A percentile compares a stretch with the other conserved stretches of the same genome.
Evolutionary conservation across 345 rosid genomes (phyloP).

Genomic region (Bruguiera gymnorhiza): DNA sequence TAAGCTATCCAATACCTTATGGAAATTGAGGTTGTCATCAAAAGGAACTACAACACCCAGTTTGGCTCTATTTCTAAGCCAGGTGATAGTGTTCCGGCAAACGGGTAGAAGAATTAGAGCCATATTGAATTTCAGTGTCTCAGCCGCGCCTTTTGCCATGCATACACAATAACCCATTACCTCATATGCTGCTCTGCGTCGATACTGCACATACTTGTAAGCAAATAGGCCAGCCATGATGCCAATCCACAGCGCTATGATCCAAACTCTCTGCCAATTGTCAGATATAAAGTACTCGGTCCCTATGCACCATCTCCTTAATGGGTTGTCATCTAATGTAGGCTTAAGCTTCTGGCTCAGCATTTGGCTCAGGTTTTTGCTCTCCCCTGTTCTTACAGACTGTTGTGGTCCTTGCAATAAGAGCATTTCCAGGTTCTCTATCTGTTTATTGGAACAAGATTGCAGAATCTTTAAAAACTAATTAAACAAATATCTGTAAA

Average conservation of each 20-base stretch:
- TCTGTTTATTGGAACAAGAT: constrained; percentile 33
- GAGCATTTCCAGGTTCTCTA: constrained; percentile 62
- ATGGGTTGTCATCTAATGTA: constrained; percentile 42
- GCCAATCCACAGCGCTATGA: constrained; percentile 53
- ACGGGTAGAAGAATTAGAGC: constrained; percentile 72
- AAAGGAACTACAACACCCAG: constrained; percentile 71
- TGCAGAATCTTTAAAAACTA: not conserved
- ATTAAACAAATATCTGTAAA: not conserved
- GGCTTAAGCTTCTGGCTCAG: constrained; percentile 77
- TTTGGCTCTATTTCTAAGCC: constrained; percentile 71
- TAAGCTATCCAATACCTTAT: constrained; percentile 42
- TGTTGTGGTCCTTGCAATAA: constrained; percentile 57
- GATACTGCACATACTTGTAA: constrained; percentile 56
- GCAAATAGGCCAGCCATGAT: constrained; percentile 56
- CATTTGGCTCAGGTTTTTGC: constrained; percentile 61
- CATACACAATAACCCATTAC: constrained; percentile 72
- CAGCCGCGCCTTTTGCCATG: constrained; percentile 80
- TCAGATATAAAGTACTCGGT: constrained; percentile 54
- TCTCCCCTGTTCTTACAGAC: constrained; percentile 51
- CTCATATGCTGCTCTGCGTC: constrained; percentile 43
- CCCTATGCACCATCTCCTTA: constrained; percentile 37
- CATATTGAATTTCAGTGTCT: constrained; percentile 68
- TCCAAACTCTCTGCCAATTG: constrained; percentile 82
- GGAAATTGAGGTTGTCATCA: constrained; percentile 82
- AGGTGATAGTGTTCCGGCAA: constrained; percentile 75